Evolutionary conservation across 2,329 filamentous ascomycete genomes (phyloP).

Genomic region (Venturia nashicola): DNA sequence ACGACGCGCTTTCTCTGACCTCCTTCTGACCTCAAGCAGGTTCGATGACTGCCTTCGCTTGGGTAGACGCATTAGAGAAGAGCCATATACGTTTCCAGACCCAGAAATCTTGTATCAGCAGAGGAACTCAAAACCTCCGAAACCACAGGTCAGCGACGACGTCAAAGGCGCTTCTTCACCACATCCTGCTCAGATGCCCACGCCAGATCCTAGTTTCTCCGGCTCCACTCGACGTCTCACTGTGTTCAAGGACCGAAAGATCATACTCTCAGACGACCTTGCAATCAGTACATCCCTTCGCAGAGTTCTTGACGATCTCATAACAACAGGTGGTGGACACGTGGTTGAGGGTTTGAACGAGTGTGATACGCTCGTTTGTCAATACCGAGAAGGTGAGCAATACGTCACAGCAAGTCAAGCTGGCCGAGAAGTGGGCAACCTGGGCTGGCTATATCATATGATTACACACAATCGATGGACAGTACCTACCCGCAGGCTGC

Average conservation of each 20-base stretch:
- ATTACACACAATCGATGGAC: conserved; percentile 86
- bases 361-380: conserved; percentile 77
- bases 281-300: conserved; percentile 54
- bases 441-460: conserved; percentile 87
- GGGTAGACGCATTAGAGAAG: conserved; percentile 79
- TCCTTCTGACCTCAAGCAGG: conserved; percentile 36
- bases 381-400: conserved; percentile 68
- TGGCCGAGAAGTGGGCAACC: conserved; percentile 76
- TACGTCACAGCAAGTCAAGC: conserved; percentile 66
- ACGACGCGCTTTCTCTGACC: not conserved
- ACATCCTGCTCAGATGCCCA: conserved; percentile 26
- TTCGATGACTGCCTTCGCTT: conserved; percentile 95
- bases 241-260: conserved; percentile 65
- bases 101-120: conserved; percentile 21
- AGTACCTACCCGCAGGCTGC: conserved; percentile 64
- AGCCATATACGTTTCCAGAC: conserved; percentile 61
- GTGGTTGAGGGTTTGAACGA: conserved; percentile 53
- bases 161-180: conserved; percentile 56
- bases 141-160: conserved; percentile 23
- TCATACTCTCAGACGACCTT: conserved; percentile 68
- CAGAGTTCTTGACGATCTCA: conserved; percentile 56
- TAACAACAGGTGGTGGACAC: conserved; percentile 57
- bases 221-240: conserved; percentile 22
- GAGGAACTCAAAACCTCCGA: conserved; percentile 15
- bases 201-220: not conserved